Evolutionary conservation across 306 rosid genomes (phyloP).

Genomic region (Oemleria cerasiformis): DNA sequence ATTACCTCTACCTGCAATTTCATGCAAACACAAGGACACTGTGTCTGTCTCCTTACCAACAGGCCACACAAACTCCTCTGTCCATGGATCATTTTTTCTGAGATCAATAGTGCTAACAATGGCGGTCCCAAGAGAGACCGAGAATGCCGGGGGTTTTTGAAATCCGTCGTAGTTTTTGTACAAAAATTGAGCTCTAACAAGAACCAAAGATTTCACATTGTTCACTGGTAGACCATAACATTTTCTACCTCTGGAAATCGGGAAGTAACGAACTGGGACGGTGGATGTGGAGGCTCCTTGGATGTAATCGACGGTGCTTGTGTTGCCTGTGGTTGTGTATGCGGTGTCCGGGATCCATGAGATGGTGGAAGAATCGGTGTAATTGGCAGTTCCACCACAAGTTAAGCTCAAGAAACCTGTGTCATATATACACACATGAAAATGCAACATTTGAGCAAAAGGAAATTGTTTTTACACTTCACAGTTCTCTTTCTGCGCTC

Average conservation of each 20-base stretch:
- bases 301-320: conserved; percentile 32
- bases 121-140: conserved; percentile 81
- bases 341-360: conserved; percentile 70
- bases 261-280: conserved; percentile 59
- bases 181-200: conserved; percentile 68
- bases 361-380: conserved; percentile 56
- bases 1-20: conserved; percentile 48
- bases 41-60: conserved; percentile 46
- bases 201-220: conserved; percentile 55
- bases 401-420: conserved; percentile 88
- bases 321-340: conserved; percentile 58
- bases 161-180: conserved; percentile 79
- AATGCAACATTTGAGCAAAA: conserved; percentile 11
- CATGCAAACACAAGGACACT: conserved; percentile 54
- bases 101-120: conserved; percentile 52
- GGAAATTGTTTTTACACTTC: too few species aligned
- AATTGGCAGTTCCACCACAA: conserved; percentile 73
- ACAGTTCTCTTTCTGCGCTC: too few species aligned
- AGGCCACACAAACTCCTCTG: conserved; percentile 78
- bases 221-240: conserved; percentile 57
- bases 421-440: conserved; percentile 11
- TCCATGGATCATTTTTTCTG: conserved; percentile 60
- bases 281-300: conserved; percentile 33
- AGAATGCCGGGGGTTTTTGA: conserved; percentile 64
- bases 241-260: conserved; percentile 31